phyloP scores from a whole-genome alignment of 441 rosid species.

The Aquilaria agallochum region DNA sequence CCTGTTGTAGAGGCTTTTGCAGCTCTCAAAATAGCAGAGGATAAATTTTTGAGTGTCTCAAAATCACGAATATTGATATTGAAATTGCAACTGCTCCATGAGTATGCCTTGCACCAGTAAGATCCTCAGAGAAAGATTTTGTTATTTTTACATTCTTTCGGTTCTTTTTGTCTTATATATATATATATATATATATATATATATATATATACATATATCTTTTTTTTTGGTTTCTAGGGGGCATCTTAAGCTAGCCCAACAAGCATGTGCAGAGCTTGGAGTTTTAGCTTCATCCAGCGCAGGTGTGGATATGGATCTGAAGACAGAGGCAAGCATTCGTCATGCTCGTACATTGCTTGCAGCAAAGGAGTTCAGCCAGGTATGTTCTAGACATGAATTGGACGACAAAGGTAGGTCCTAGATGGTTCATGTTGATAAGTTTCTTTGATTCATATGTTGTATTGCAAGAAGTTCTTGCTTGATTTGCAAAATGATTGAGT shows the following conservation, averaged over 20 bases:
- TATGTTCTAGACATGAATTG: constrained; percentile 20
- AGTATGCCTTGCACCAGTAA: constrained; percentile 86
- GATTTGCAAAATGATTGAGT: no score
- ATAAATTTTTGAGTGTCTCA: constrained; percentile 68
- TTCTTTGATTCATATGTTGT: no score
- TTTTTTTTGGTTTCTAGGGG: constrained; percentile 47
- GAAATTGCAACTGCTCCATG: constrained; percentile 93
- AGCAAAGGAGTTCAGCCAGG: constrained; percentile 93
- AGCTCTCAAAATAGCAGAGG: constrained; percentile 81
- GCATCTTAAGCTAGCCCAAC: constrained; percentile 80
- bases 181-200: constrained; percentile 17
- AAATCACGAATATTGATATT: constrained; percentile 72
- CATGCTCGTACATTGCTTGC: constrained; percentile 94
- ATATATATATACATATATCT: neutral
- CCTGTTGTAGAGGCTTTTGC: constrained; percentile 70
- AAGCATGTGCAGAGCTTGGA: constrained; percentile 81
- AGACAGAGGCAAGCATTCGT: constrained; percentile 89
- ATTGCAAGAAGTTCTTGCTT: no score
- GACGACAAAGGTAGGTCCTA: no score
- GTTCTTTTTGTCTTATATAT: neutral
- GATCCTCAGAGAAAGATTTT: constrained; percentile 15
- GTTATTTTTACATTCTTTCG: constrained; percentile 1
- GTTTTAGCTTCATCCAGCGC: constrained; percentile 69
- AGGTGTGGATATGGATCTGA: constrained; percentile 91
- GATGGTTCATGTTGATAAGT: no score